Evolutionary conservation across 2,329 filamentous ascomycete genomes (phyloP).

Genomic region (Shiraia bambusicola): DNA sequence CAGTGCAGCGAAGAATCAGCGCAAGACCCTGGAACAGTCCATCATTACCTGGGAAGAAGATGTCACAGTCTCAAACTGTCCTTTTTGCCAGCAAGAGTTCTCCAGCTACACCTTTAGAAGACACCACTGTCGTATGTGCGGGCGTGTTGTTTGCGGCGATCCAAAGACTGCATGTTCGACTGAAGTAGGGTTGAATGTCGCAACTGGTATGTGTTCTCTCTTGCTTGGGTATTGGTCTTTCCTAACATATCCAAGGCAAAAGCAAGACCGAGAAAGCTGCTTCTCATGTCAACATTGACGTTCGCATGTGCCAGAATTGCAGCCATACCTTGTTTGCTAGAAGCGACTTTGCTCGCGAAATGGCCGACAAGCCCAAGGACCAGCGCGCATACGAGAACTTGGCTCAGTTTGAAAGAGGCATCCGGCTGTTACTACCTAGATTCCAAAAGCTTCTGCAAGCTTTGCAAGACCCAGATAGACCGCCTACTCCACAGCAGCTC

Average conservation of each 20-base stretch:
- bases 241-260: conserved; percentile 23
- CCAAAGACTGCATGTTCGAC: conserved; percentile 78
- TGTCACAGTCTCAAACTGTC: conserved; percentile 73
- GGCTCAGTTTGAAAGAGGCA: conserved; percentile 83
- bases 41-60: conserved; percentile 97
- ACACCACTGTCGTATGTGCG: conserved; percentile 93
- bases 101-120: conserved; percentile 87
- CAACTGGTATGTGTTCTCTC: conserved; percentile 54
- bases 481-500: conserved; percentile 69
- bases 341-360: conserved; percentile 73
- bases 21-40: conserved; percentile 83
- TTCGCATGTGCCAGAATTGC: conserved; percentile 93
- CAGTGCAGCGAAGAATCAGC: conserved; percentile 64
- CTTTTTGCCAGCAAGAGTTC: conserved; percentile 96
- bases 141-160: conserved; percentile 90
- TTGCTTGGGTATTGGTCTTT: not conserved
- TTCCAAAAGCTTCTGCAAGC: conserved; percentile 77
- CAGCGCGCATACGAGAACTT: conserved; percentile 82
- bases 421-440: conserved; percentile 74
- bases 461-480: conserved; percentile 70
- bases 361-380: conserved; percentile 68
- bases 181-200: conserved; percentile 78
- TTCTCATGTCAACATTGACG: conserved; percentile 68
- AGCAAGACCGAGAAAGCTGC: conserved; percentile 47
- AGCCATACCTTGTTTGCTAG: conserved; percentile 69